Percentiles rank a stretch among this genome's conserved stretches.
These are phyloP conservation scores for Salvia splendens DNA, from an alignment of 257 asterid genomes.

Conservation along the genomic window DNA sequence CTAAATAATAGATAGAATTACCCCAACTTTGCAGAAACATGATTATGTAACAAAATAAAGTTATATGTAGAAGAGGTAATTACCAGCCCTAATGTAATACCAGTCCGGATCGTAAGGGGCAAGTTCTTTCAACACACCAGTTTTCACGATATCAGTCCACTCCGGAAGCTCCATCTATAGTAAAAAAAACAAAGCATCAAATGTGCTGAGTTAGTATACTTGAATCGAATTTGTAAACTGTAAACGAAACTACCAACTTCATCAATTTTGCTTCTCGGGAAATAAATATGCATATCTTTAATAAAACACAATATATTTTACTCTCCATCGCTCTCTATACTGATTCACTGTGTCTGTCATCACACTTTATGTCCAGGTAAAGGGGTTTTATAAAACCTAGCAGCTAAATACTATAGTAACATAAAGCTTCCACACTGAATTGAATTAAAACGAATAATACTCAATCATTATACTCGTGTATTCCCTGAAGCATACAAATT, in stretches of 20 bases:
- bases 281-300: not conserved
- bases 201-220: not conserved
- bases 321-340: too few relatives aligned
- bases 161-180: conserved; percentile 85
- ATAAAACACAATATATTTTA: not conserved
- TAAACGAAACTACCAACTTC: not conserved
- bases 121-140: conserved; percentile 81
- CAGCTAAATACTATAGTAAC: not conserved
- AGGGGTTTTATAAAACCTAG: not conserved
- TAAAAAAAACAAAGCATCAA: not conserved
- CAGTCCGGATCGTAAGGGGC: conserved; percentile 96
- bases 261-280: not conserved
- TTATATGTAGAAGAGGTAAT: not conserved
- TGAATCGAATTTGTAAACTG: too few relatives aligned
- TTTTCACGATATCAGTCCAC: conserved; percentile 94
- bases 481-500: not conserved
- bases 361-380: not conserved
- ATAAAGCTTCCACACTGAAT: too few relatives aligned
- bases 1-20: too few relatives aligned
- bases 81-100: conserved; percentile 95
- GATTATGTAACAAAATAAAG: too few relatives aligned
- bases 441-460: not conserved
- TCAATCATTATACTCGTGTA: not conserved
- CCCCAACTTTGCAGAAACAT: too few relatives aligned
- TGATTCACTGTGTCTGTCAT: not conserved